These are phyloP conservation scores for Tetrastigma voinierianum DNA, from an alignment of 164 flowering plant species.

Conservation along the genomic window DNA sequence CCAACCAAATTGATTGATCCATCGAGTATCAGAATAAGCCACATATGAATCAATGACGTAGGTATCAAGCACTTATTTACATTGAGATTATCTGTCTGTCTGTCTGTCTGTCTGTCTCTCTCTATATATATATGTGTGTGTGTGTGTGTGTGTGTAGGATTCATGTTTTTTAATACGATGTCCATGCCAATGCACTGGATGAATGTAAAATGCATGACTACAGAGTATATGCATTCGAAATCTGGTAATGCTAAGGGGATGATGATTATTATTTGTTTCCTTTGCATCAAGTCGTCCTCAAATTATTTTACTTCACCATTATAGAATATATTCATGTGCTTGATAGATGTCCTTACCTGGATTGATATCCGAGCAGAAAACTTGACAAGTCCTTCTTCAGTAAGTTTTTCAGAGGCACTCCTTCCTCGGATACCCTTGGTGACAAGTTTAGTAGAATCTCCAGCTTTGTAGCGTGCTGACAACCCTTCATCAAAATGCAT, in stretches of 20 bases:
- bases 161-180: background rate
- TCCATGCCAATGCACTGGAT: too few relatives aligned
- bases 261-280: too few relatives aligned
- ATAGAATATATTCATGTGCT: background rate
- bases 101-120: too few relatives aligned
- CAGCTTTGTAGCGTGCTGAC: conserved; percentile 71
- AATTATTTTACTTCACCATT: too few relatives aligned
- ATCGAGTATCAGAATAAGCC: background rate
- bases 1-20: background rate
- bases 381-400: conserved; percentile 90
- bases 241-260: too few relatives aligned
- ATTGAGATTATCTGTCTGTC: too few relatives aligned
- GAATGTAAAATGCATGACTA: too few relatives aligned
- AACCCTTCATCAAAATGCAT: conserved; percentile 95
- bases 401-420: conserved; percentile 90
- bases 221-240: too few relatives aligned
- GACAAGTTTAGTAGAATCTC: conserved; percentile 71
- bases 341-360: conserved; percentile 51
- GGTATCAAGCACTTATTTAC: background rate
- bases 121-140: too few relatives aligned
- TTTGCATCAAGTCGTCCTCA: too few relatives aligned
- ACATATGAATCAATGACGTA: background rate
- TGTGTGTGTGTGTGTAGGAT: too few relatives aligned
- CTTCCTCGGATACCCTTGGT: conserved; percentile 82
- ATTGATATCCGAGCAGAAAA: conserved; percentile 83